Evolutionary conservation across 1,139 yeast species (phyloP), one percentile per base, ranked within the genome.

Genomic region (Protomyces lactucae-debilis): DNA sequence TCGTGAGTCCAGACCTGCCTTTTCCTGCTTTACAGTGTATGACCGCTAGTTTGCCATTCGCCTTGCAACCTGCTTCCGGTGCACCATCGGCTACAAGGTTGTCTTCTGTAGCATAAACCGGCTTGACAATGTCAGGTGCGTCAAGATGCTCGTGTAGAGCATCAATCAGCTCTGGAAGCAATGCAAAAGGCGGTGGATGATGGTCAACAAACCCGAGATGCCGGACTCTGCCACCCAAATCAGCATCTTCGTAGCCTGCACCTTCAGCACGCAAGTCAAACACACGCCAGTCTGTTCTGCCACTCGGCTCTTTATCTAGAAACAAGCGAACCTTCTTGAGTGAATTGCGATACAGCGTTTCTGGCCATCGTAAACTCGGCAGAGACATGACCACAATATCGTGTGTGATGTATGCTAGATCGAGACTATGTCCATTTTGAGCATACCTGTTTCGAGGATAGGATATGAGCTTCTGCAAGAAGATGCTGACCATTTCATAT

Each of bases 1-100:
- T 82, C 2, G 89, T 76, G 0, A 92, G 82, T 0, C 98, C 98
- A 0, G 96, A 85, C 40, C 98, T 77, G 0, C 98, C 98, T 73
- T 90, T 92, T 0, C 98, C 98, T 66, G 90, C 91, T 71, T 88
- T 86, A 72, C 98, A 93, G 72, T 93, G 98, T 9, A 92, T 75
- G 0, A 91, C 81, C 0, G 88, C 95, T 1, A 85, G 85, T 68
- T 82, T 80, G 0, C 73, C 66, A 0, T 43, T 43, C 23, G 48
- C 23, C 23, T 43, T 43, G 48, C 23, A 18, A n/a, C 48, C 48
- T 16, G 48, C 48, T 18, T 6, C 25, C 1, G 48, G 48, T 18
- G 48, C 48, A 1, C 48, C 48, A 9, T 43, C 48, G 16, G 48
- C 48, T 72, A 61, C 43, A 28, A 28, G 32, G 32, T 4, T 28